A percentile compares a stretch with the other conserved stretches of the same genome.
phyloP scores from a whole-genome alignment of 2,329 filamentous ascomycete genomes.

The Aspergillus piperis region DNA sequence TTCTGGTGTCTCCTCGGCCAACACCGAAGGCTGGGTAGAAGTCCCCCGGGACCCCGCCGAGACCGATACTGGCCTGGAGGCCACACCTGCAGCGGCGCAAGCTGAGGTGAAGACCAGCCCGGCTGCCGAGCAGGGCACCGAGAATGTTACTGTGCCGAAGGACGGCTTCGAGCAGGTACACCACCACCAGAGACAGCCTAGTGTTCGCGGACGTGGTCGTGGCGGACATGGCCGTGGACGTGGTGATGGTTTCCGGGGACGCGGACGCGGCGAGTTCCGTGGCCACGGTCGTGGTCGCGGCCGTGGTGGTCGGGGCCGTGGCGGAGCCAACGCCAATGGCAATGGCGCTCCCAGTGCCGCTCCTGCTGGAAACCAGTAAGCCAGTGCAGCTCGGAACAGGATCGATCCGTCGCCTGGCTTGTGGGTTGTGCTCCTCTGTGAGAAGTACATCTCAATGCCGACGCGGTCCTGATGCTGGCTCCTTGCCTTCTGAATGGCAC shows the following conservation, averaged over 20 bases:
- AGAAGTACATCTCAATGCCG: neutral
- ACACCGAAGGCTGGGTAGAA: conserved; percentile 72
- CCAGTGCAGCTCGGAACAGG: neutral
- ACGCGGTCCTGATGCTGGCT: neutral
- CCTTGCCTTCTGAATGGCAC: conserved; percentile 6
- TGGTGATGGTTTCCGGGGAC: conserved; percentile 41
- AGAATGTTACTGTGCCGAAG: conserved; percentile 65
- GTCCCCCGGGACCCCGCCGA: conserved; percentile 72
- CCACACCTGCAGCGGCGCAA: conserved; percentile 64
- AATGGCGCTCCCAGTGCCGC: conserved; percentile 17
- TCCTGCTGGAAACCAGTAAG: conserved; percentile 20
- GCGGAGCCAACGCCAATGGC: conserved; percentile 29
- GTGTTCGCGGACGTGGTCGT: conserved; percentile 38
- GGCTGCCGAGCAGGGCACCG: conserved; percentile 74
- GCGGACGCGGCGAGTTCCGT: conserved; percentile 38
- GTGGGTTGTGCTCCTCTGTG: neutral
- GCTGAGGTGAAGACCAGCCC: conserved; percentile 60
- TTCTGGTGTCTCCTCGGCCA: conserved; percentile 49
- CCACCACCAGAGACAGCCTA: conserved; percentile 38
- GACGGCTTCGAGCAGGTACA: conserved; percentile 41
- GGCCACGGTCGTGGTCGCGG: conserved; percentile 43
- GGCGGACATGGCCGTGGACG: conserved; percentile 35
- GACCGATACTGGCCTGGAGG: conserved; percentile 66
- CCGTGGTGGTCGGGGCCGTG: conserved; percentile 32
- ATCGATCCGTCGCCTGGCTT: conserved; percentile 5